Evolutionary conservation across 176 grass and related monocot species (phyloP).

Genomic region (Carex parvula): DNA sequence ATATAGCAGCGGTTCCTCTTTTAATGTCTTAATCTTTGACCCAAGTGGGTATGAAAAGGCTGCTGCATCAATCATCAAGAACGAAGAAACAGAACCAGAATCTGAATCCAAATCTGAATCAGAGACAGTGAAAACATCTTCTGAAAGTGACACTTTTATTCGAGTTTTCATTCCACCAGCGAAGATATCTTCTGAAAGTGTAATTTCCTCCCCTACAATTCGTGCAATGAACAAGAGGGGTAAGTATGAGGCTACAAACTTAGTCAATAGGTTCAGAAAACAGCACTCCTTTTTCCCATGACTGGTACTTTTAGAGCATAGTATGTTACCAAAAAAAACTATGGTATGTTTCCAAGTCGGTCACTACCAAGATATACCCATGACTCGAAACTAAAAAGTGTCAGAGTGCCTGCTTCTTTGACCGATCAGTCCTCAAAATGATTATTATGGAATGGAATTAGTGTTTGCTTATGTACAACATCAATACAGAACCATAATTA

Average conservation of each 20-base stretch:
- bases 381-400: neutral
- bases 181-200: neutral
- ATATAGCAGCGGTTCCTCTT: constrained; percentile 29
- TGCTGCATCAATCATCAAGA: neutral
- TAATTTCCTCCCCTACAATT: neutral
- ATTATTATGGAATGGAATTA: no score
- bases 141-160: constrained; percentile 7
- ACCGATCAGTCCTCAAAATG: neutral
- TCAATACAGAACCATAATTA: no score
- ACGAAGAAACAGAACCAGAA: neutral
- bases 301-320: neutral
- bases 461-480: no score
- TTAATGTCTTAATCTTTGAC: constrained; percentile 44
- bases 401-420: neutral
- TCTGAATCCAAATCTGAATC: neutral
- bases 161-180: neutral
- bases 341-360: neutral
- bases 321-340: neutral
- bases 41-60: constrained; percentile 43
- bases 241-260: neutral
- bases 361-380: neutral
- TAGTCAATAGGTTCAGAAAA: neutral
- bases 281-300: neutral
- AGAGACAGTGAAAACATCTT: neutral
- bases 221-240: neutral